phyloP scores from a whole-genome alignment of 2,329 filamentous ascomycete genomes.

The Ceratocystis ficicola region DNA sequence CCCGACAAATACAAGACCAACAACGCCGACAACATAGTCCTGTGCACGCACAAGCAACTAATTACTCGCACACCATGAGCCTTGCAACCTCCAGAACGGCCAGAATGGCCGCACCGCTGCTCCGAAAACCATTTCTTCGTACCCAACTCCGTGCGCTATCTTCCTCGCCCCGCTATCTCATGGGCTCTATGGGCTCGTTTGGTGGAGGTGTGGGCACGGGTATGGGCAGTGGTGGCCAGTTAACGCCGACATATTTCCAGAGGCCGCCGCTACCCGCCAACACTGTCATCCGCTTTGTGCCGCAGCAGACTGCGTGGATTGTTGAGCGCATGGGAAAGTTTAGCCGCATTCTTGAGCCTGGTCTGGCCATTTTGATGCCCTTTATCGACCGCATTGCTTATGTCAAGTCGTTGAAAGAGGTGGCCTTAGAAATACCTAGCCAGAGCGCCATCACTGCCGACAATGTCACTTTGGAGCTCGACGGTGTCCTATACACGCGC shows the following conservation, averaged over 20 bases:
- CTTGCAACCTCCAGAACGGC: conserved; percentile 19
- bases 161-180: conserved; percentile 28
- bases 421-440: conserved; percentile 89
- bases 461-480: conserved; percentile 92
- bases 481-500: conserved; percentile 88
- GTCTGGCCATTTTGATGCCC: conserved; percentile 75
- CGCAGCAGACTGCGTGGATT: conserved; percentile 99
- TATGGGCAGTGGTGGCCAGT: conserved; percentile 26
- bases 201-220: conserved; percentile 14
- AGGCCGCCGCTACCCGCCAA: conserved; percentile 69
- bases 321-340: conserved; percentile 99
- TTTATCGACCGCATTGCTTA: conserved; percentile 94
- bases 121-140: conserved; percentile 10
- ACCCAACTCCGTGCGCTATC: conserved; percentile 19
- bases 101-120: conserved; percentile 16
- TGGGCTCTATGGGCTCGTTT: conserved; percentile 28
- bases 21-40: not conserved
- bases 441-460: conserved; percentile 97
- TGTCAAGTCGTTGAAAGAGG: conserved; percentile 94
- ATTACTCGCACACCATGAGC: conserved; percentile 13
- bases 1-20: not conserved
- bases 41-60: not conserved
- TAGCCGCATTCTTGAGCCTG: conserved; percentile 82
- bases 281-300: conserved; percentile 89
- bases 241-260: conserved; percentile 69